Percentiles rank a stretch among this genome's conserved stretches.
These are phyloP conservation scores for Udeniomyces megalosporus DNA, from an alignment of 768 basidiomycete genomes.

Conservation along the genomic window DNA sequence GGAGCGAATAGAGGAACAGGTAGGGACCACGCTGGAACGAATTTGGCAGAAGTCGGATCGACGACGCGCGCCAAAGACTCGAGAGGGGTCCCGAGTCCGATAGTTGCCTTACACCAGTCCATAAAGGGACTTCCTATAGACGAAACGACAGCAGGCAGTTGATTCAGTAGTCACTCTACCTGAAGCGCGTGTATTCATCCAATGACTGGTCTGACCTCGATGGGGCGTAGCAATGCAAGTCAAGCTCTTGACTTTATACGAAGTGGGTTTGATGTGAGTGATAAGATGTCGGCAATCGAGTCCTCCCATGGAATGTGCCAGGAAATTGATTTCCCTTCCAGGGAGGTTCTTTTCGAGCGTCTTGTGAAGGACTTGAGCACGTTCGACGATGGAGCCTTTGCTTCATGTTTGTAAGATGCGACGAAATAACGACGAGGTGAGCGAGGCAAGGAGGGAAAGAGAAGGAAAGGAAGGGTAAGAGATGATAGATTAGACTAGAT, in stretches of 20 bases:
- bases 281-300: conserved; percentile 86
- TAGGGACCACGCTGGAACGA: conserved; percentile 31
- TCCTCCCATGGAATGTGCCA: conserved; percentile 97
- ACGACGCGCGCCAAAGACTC: conserved; percentile 17
- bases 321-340: conserved; percentile 73
- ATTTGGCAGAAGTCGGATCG: conserved; percentile 15
- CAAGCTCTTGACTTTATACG: conserved; percentile 66
- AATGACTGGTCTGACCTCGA: no score
- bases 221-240: conserved; percentile 95
- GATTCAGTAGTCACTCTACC: no score
- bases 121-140: conserved; percentile 75
- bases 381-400: conserved; percentile 72
- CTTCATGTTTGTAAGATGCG: conserved; percentile 30
- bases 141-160: no score
- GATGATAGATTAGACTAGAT: no score
- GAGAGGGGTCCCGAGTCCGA: conserved; percentile 55
- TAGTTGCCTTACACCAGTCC: conserved; percentile 94
- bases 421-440: no score
- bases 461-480: neutral
- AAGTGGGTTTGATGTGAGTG: conserved; percentile 58
- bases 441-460: neutral
- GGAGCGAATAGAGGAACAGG: conserved; percentile 32
- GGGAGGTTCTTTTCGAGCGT: conserved; percentile 49
- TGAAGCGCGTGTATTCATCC: no score
- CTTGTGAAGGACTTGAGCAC: conserved; percentile 58